Percentiles rank a stretch among this genome's conserved stretches.
Evolutionary conservation across 257 asterid species (phyloP).

Genomic region (Handroanthus guayacan): DNA sequence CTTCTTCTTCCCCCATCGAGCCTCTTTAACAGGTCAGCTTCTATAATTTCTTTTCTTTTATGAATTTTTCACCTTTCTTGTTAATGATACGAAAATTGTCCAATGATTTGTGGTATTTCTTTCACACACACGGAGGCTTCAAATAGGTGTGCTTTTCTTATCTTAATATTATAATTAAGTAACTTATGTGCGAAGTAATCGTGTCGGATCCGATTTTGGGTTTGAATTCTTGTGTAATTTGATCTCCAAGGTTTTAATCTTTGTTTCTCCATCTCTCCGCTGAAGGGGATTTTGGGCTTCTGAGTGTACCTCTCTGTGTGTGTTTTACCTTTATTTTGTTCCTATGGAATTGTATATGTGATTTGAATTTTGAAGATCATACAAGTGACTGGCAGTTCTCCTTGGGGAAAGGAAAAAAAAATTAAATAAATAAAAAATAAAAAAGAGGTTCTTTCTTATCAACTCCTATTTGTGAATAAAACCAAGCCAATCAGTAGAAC

Average conservation of each 20-base stretch:
- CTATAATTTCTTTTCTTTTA: not conserved
- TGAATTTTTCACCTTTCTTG: not conserved
- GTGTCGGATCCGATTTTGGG: constrained; percentile 27
- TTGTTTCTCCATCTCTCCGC: not conserved
- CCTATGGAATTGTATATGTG: not conserved
- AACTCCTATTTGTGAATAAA: not conserved
- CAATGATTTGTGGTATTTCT: not conserved
- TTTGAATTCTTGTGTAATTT: not conserved
- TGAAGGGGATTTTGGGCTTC: constrained; percentile 15
- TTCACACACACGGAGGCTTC: not conserved
- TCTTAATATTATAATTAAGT: not conserved
- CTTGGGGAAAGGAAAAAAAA: not conserved
- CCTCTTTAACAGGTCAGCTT: constrained; percentile 30
- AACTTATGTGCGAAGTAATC: constrained; percentile 11
- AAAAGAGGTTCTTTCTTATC: not conserved
- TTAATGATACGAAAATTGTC: not conserved
- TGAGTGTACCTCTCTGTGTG: not conserved
- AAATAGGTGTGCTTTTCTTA: not conserved
- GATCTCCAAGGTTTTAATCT: not conserved
- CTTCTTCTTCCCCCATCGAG: constrained; percentile 12
- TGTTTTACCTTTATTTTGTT: not conserved
- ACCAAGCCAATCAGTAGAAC: not conserved
- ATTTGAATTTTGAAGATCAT: not conserved
- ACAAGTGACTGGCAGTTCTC: not conserved
- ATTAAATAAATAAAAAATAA: too few relatives aligned